These are phyloP conservation scores for Cicer pinnatifidum DNA, from an alignment of 306 rosid species.

Conservation along the genomic window DNA sequence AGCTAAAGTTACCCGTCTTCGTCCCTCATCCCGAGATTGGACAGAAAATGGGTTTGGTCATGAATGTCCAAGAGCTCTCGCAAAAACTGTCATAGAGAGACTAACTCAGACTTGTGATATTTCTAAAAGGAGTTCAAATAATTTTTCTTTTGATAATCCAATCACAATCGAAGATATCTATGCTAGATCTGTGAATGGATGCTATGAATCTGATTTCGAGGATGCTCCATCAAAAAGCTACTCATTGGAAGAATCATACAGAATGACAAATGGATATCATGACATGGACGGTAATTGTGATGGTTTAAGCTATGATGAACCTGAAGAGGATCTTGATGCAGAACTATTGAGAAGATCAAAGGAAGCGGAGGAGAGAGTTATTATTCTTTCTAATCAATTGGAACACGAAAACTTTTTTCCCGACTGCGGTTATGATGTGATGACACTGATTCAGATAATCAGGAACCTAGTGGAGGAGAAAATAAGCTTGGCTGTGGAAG, in stretches of 20 bases:
- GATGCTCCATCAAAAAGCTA: slow-evolving; percentile 50
- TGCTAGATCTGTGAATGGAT: slow-evolving; percentile 60
- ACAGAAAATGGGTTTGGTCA: slow-evolving; percentile 70
- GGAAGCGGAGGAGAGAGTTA: slow-evolving; percentile 81
- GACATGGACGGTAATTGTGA: slow-evolving; percentile 51
- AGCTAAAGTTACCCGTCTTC: slow-evolving; percentile 55
- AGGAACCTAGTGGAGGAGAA: slow-evolving; percentile 71
- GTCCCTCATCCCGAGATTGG: slow-evolving; percentile 65
- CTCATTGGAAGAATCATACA: slow-evolving; percentile 53
- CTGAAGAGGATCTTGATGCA: slow-evolving; percentile 61
- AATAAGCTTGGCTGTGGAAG: slow-evolving; percentile 71
- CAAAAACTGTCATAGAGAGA: slow-evolving; percentile 85
- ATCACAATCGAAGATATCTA: slow-evolving; percentile 76
- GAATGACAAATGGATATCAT: slow-evolving; percentile 53
- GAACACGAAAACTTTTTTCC: slow-evolving; percentile 68
- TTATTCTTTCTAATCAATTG: slow-evolving; percentile 66
- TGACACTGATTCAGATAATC: slow-evolving; percentile 66
- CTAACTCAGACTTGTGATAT: slow-evolving; percentile 68
- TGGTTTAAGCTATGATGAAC: slow-evolving; percentile 52
- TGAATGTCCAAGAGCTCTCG: slow-evolving; percentile 83
- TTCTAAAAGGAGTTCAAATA: slow-evolving; percentile 54
- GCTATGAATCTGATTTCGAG: slow-evolving; percentile 58
- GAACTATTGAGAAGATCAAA: slow-evolving; percentile 67
- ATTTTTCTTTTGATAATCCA: slow-evolving; percentile 62
- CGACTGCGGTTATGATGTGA: slow-evolving; percentile 62